Evolutionary conservation across 2,329 filamentous ascomycete species (phyloP), one percentile per base, ranked within the genome.

Genomic region (Davidsoniella neocaledoniae): DNA sequence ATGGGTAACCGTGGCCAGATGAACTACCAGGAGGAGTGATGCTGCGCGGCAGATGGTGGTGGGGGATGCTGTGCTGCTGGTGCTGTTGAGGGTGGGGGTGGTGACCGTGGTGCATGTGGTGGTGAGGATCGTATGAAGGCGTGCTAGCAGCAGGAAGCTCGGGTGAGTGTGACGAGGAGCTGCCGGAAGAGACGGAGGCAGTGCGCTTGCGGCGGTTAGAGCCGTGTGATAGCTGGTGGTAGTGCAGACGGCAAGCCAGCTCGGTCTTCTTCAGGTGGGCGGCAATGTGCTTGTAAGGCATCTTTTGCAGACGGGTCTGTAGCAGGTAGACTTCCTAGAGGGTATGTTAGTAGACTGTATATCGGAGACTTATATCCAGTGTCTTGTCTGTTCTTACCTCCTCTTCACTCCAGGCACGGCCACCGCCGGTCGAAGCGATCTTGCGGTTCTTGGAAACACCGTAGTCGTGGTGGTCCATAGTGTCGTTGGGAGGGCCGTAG

Each of bases 251-350:
- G 67, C 85, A 93, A 44, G 85, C 85, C 53, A 91, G 71, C 67
- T 91, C 85, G 0, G 85, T 91, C 71, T 91, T 93, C 67, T 87
- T 86, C 57, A 91, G 69, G 58, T 88, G 81, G 53, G 81, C 77
- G 52, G 85, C 85, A 61, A 91, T 91, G 62, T 90, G 83, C 71
- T 90, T 91, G 67, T 91, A 91, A 0, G 85, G 85, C 79, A 90
- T 86, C 67, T 90, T 90, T 60, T 88, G 83, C 59, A 85, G 76
- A 52, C 85, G 82, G 54, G 83, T 88, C 65, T 87, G 83, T 54
- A 91, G 74, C 49, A 91, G 79, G 63, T 90, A 91, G 52, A 79
- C 74, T 67, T 91, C 86, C 84, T 90, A 55, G 54, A 19, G 23
- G n/a, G 33, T 16, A 25, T 21, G 46, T 52, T 52, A 46, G 43